Base-by-base conservation (phyloP, 306 rosid species). In the Canavalia gladiata region DNA sequence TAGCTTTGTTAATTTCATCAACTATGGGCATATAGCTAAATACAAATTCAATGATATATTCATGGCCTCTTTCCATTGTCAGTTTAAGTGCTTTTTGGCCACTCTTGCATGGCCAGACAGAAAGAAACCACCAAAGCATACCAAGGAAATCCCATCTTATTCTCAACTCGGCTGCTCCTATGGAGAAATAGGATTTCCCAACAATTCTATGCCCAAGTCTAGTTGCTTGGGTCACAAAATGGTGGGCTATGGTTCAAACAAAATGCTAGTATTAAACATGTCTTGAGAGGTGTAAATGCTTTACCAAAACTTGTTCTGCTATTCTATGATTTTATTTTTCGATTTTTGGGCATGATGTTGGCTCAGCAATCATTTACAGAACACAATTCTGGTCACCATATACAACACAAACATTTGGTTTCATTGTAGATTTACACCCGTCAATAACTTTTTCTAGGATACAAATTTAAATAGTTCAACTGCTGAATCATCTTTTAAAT, bases 231-330 rank as follows among this genome's bases (percentile, higher is more conserved):
- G 10, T 49, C 25, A 50, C 72, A 59, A 6, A 64, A 59, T 7
- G 6, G 72, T 8, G 2, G 39, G 30, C 71, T 80, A 50, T 11
- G 67, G 42, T 35, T 35, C 63, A 46, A 34, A 63, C 8, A 34
- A 63, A 49, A 3, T 28, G 37, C 46, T 67, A 46, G 2, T 6
- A 64, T 6, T 66, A 64, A 74, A 74, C 33, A 58, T 25, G 59
- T 55, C 74, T 11, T 30, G 35, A 18, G 39, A 42, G 75, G 25
- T 18, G 11, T 9, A 43, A 37, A 45, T 42, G 18, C 30, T 30
- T 51, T 12, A 71, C 56, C 55, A 18, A 80, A 80, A 49, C 65
- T 60, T 76, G 63, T 37, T 29, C 13, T 47, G 65, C 59, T 65
- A 60, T 11, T 18, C 64, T 37, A 63, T 63, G 47, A 12, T 72